Evolutionary conservation across 495 filamentous ascomycete species (phyloP).

Genomic region (Lophium mytilinum): DNA sequence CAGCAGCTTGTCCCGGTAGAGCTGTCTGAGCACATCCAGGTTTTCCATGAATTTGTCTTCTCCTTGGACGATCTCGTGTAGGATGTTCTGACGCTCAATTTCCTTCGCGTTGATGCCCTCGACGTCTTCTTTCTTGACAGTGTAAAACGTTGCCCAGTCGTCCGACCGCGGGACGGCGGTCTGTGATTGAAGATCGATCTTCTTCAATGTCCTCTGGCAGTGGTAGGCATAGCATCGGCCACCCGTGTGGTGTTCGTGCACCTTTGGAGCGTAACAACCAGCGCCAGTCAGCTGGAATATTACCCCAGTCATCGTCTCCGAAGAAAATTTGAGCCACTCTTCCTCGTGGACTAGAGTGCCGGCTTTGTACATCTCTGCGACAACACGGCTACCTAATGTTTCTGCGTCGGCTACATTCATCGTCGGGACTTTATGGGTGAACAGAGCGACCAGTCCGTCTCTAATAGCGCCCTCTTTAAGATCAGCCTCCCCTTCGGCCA

Average conservation of each 20-base stretch:
- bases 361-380: conserved; percentile 69
- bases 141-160: conserved; percentile 91
- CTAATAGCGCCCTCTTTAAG: conserved; percentile 73
- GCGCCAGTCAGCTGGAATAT: conserved; percentile 87
- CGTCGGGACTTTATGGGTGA: conserved; percentile 92
- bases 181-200: conserved; percentile 73
- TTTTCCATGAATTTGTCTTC: conserved; percentile 88
- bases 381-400: conserved; percentile 68
- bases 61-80: conserved; percentile 92
- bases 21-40: conserved; percentile 68
- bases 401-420: conserved; percentile 99
- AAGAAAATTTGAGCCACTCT: conserved; percentile 93
- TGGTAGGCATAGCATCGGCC: conserved; percentile 90
- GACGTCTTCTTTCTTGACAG: conserved; percentile 66
- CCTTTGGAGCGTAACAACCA: conserved; percentile 78
- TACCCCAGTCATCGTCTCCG: conserved; percentile 70
- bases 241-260: conserved; percentile 66
- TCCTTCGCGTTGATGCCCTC: conserved; percentile 72
- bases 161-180: conserved; percentile 58
- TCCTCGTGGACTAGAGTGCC: conserved; percentile 80
- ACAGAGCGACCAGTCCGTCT: conserved; percentile 80
- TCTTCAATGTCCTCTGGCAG: conserved; percentile 89
- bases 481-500: conserved; percentile 79
- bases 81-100: conserved; percentile 82
- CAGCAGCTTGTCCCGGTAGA: conserved; percentile 79